Base-by-base conservation (phyloP, 2,329 filamentous ascomycete genomes). In the Hirsutella minnesotensis region DNA sequence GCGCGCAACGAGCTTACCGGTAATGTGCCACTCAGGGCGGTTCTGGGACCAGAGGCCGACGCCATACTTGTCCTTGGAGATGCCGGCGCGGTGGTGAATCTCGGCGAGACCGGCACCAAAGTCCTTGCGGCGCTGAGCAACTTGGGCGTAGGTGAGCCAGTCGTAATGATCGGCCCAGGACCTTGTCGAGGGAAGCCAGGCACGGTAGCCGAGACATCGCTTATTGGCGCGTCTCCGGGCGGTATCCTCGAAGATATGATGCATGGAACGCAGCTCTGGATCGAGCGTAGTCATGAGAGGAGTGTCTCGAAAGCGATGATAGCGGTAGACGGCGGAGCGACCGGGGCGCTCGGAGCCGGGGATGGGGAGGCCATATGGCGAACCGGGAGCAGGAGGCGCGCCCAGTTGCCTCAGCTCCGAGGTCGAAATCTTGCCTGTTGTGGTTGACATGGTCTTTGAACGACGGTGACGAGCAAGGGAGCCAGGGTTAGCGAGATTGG, bases 21-120 rank as follows among this genome's bases (percentile, higher is more conserved):
- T 77, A 49, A 94, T 80, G 67, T 92, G 86, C 86, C 86, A 94
- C 64, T 94, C 86, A 2, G 84, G 81, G 49, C 86, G 74, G 62
- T 92, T 92, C 60, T 86, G 83, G 53, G 83, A 87, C 86, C 86
- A 92, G 40, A 94, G 61, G n/a, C 86, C 86, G 49, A 92, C 70
- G 42, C 83, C 84, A 56, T 83, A 83, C 57, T 82, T 79, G 29
- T 72, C 65, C 24, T 51, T 48, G n/a, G 56, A 47, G 48, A 90
- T 70, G 41, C 86, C 85, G 47, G 78, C 69, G 53, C 78, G 72
- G 58, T 82, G 75, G 63, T 94, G 86, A 51, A 96, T 66, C 62
- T 92, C 83, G 33, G 89, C 81, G 39, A 96, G 64, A 45, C 90
- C 92, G 33, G 82, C 83, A 49, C 92, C 92, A 52, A 95, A 76